These are phyloP conservation scores for Pseudevernia furfuracea DNA, from an alignment of 495 filamentous ascomycete species.

Conservation along the genomic window DNA sequence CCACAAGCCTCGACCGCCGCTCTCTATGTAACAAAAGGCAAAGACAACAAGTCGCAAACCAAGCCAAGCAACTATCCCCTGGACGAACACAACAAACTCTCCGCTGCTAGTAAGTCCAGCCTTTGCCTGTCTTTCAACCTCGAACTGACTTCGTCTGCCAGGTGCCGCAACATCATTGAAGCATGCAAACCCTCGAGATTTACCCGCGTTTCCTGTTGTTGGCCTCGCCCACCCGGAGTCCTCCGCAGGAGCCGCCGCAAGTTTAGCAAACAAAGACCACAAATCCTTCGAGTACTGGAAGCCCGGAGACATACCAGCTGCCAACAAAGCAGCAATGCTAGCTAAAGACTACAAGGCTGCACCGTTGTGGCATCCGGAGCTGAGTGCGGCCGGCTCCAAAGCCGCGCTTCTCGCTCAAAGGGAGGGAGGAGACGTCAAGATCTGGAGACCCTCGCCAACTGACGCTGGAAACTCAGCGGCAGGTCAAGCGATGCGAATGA, in stretches of 20 bases:
- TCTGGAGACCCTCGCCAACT: slow-evolving; percentile 42
- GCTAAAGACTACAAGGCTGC: slow-evolving; percentile 60
- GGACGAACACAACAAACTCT: slow-evolving; percentile 43
- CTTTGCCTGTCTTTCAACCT: not conserved
- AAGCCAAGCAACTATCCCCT: slow-evolving; percentile 34
- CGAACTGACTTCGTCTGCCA: slow-evolving; percentile 20
- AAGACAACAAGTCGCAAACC: slow-evolving; percentile 35
- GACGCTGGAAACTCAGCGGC: slow-evolving; percentile 52
- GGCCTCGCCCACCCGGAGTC: slow-evolving; percentile 55
- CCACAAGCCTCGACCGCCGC: slow-evolving; percentile 45
- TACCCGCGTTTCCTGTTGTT: slow-evolving; percentile 57
- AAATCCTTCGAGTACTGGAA: slow-evolving; percentile 55
- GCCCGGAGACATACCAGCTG: slow-evolving; percentile 51
- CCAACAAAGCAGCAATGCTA: slow-evolving; percentile 58
- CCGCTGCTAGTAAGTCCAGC: slow-evolving; percentile 41
- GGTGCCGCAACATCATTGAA: slow-evolving; percentile 56
- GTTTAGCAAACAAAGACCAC: slow-evolving; percentile 61
- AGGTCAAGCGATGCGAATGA: slow-evolving; percentile 45
- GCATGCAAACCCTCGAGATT: slow-evolving; percentile 58
- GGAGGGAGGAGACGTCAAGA: slow-evolving; percentile 47
- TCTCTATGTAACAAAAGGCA: slow-evolving; percentile 42
- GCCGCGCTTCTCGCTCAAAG: slow-evolving; percentile 64
- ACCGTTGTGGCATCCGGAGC: slow-evolving; percentile 44
- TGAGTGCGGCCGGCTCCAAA: slow-evolving; percentile 57
- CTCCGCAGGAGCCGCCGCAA: slow-evolving; percentile 66